Conservation (phyloP, 495 filamentous ascomycete species). For the Penicillium roqueforti region DNA sequence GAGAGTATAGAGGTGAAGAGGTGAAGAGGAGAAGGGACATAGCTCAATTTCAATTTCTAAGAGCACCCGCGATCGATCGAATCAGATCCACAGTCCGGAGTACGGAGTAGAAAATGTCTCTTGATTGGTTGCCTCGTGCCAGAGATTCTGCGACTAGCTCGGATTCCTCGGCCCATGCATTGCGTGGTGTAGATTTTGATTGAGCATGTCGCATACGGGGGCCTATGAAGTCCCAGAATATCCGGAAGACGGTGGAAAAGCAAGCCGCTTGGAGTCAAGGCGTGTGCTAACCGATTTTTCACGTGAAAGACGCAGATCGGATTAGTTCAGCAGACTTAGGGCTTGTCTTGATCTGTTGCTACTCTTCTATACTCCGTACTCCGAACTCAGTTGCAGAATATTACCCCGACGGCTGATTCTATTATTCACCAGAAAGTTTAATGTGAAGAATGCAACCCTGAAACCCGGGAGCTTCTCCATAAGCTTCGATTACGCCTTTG, state of each 20-base stretch:
- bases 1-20: too few relatives aligned
- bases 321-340: background rate
- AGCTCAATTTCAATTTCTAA: too few relatives aligned
- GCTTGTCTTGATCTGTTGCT: too few relatives aligned
- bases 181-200: background rate
- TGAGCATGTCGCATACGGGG: too few relatives aligned
- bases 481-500: background rate
- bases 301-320: background rate
- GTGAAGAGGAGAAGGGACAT: too few relatives aligned
- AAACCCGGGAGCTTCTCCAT: background rate
- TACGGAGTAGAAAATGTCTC: too few relatives aligned
- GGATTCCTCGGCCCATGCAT: background rate
- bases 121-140: background rate
- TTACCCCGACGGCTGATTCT: too few relatives aligned
- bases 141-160: background rate
- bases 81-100: background rate
- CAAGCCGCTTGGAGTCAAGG: background rate
- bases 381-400: too few relatives aligned
- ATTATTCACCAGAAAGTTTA: too few relatives aligned
- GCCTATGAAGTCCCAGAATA: background rate
- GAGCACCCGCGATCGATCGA: too few relatives aligned
- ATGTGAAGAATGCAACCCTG: too few relatives aligned
- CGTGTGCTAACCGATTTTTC: background rate
- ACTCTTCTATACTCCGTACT: too few relatives aligned
- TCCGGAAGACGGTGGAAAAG: background rate